Conservation (phyloP, 805 yeast genomes). For the Sugiyamaella floridensis region DNA sequence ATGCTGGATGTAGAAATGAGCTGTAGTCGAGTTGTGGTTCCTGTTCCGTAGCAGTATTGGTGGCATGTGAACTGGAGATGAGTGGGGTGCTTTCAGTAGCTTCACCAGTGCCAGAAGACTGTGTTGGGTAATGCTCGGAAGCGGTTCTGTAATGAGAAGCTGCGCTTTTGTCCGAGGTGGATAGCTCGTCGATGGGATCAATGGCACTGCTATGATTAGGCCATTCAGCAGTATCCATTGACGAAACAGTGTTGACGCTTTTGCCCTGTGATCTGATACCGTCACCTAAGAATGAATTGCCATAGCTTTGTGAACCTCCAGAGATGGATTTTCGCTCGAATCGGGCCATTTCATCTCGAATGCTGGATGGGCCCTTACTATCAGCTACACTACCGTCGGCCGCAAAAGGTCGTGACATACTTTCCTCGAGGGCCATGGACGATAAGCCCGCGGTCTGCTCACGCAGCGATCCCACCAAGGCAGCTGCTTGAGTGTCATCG, state of each 20-base stretch:
- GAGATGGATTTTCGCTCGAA: constrained; percentile 1
- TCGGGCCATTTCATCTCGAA: constrained; percentile 4
- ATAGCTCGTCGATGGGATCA: not conserved
- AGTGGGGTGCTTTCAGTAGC: not conserved
- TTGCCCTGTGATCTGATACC: not conserved
- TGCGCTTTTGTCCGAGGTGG: not conserved
- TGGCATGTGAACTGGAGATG: not conserved
- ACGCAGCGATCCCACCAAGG: constrained; percentile 8
- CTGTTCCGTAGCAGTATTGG: not conserved
- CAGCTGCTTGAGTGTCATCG: not conserved
- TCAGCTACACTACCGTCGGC: not conserved
- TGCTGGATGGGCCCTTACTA: not conserved
- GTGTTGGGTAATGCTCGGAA: not conserved
- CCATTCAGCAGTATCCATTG: not conserved
- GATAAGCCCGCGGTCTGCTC: constrained; percentile 20
- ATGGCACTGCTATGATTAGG: not conserved
- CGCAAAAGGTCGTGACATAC: constrained; percentile 10
- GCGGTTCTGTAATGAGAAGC: not conserved
- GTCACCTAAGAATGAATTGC: not conserved
- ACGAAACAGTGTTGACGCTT: not conserved
- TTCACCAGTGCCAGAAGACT: not conserved
- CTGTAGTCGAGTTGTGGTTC: not conserved
- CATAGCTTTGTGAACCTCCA: not conserved
- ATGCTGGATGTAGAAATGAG: not conserved
- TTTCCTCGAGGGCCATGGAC: constrained; percentile 19